Percentiles rank a stretch among this genome's conserved stretches.
phyloP scores from a whole-genome alignment of 805 yeast species.

The Saturnispora mendoncae region DNA sequence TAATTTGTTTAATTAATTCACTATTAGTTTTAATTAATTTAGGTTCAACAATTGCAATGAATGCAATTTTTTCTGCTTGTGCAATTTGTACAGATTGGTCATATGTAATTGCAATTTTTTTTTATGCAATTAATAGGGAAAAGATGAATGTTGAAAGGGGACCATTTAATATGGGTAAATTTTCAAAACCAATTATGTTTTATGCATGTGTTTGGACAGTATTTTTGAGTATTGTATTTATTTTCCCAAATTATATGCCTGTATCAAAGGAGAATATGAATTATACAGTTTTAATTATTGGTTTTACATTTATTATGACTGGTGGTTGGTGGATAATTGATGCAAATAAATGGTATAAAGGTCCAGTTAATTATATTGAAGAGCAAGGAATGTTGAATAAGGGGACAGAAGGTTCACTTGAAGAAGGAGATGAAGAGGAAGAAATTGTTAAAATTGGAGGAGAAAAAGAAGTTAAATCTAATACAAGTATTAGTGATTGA shows the following conservation, averaged over 20 bases:
- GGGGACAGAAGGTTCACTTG: not conserved
- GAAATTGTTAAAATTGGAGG: not conserved
- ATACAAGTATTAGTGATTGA: not conserved
- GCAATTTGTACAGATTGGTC: conserved; percentile 45
- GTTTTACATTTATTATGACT: conserved; percentile 29
- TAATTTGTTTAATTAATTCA: conserved; percentile 33
- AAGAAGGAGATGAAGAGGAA: not conserved
- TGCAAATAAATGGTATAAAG: conserved; percentile 48
- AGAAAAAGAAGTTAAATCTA: not conserved
- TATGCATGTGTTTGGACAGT: conserved; percentile 37
- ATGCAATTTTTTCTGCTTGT: conserved; percentile 46
- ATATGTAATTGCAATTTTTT: conserved; percentile 38
- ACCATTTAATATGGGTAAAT: conserved; percentile 38
- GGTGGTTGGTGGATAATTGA: conserved; percentile 38
- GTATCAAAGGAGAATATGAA: conserved; percentile 41
- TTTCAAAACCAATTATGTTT: conserved; percentile 34
- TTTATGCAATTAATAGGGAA: conserved; percentile 37
- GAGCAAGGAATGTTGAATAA: conserved; percentile 20
- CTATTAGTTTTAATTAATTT: conserved; percentile 37
- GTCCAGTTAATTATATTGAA: conserved; percentile 44
- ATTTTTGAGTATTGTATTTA: conserved; percentile 38
- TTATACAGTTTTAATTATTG: conserved; percentile 45
- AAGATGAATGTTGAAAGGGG: conserved; percentile 39
- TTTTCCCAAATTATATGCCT: conserved; percentile 43
- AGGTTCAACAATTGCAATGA: conserved; percentile 38